Conservation (phyloP, 306 rosid genomes). For the Gastrolobium villosum region DNA sequence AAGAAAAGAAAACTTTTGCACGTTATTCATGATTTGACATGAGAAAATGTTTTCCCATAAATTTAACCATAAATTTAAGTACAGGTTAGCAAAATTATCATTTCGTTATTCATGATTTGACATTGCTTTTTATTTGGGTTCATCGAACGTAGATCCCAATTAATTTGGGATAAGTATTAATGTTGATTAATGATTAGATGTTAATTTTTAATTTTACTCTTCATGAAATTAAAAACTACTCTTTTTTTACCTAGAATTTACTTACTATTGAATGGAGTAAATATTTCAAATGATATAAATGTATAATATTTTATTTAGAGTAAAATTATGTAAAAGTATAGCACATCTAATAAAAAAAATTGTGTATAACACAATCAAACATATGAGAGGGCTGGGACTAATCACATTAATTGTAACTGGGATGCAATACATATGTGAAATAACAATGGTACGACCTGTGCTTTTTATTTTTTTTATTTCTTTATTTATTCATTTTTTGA, state of each 20-base stretch:
- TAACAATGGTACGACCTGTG: not conserved
- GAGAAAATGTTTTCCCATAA: no score
- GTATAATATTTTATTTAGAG: not conserved
- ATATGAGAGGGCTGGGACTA: not conserved
- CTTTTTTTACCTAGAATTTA: not conserved
- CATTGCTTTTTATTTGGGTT: no score
- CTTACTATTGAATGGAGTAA: slow-evolving; percentile 9
- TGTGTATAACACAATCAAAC: not conserved
- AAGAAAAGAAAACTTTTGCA: no score
- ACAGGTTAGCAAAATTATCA: not conserved
- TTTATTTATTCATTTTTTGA: not conserved
- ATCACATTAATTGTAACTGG: not conserved
- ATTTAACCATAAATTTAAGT: not conserved
- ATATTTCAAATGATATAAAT: not conserved
- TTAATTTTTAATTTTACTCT: not conserved
- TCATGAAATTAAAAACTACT: not conserved
- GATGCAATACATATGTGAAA: not conserved
- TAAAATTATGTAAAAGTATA: no score
- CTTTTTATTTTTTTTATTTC: not conserved
- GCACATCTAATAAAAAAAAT: not conserved
- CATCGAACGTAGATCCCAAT: no score
- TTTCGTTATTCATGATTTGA: not conserved
- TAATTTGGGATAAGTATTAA: no score
- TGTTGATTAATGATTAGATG: no score
- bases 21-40: no score